Percentiles rank a stretch among this genome's conserved stretches.
phyloP scores from a whole-genome alignment of 108 stramenopile genomes.

The Aurantiochytrium sp. region DNA sequence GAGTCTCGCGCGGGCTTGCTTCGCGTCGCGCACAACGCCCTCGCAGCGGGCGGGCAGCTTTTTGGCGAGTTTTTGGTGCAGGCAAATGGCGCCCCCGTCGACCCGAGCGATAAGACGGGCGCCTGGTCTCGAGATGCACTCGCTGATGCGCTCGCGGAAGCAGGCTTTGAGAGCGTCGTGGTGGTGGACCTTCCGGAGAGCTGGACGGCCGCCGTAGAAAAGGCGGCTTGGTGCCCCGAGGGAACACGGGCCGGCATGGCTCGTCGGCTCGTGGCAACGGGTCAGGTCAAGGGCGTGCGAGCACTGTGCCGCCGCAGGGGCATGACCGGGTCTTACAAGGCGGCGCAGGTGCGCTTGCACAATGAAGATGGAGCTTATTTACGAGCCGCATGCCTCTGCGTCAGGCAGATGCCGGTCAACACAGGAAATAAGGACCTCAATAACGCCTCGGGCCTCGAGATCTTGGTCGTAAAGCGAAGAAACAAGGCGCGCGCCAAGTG shows the following conservation, averaged over 20 bases:
- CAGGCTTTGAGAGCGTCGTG: background rate
- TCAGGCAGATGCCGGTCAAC: background rate
- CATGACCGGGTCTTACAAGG: background rate
- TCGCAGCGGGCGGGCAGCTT: background rate
- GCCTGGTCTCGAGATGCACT: background rate
- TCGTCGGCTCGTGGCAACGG: background rate
- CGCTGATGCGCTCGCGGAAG: background rate
- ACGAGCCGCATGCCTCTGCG: background rate
- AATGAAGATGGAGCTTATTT: background rate
- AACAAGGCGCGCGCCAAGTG: background rate
- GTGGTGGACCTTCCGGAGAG: background rate
- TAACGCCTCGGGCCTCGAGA: too few species aligned
- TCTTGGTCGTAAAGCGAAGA: background rate
- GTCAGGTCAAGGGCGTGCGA: background rate
- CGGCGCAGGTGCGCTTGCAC: background rate
- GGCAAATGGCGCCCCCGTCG: too few species aligned
- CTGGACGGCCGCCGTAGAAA: background rate
- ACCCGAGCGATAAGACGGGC: too few species aligned
- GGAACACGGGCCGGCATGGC: background rate
- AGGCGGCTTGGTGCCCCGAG: background rate
- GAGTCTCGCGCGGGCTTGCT: background rate
- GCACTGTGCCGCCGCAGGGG: background rate
- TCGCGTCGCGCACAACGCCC: background rate
- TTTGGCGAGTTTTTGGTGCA: background rate
- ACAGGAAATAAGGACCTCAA: too few species aligned